phyloP scores from a whole-genome alignment of 1,284 basidiomycete genomes.

The Agroathelia rolfsii region DNA sequence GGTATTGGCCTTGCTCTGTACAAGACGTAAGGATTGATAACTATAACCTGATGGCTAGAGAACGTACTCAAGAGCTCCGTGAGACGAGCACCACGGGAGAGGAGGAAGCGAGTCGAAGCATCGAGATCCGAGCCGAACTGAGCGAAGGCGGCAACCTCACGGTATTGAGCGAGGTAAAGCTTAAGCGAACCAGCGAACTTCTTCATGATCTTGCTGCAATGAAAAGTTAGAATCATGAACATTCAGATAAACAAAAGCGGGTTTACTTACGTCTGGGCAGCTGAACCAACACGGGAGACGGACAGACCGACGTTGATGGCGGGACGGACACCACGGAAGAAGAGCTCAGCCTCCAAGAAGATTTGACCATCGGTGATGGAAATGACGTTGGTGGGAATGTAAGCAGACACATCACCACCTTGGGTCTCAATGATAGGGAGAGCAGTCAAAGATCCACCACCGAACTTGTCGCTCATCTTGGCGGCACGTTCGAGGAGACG shows the following conservation, averaged over 20 bases:
- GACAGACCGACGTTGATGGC: conserved; percentile 99
- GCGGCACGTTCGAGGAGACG: conserved; percentile 99
- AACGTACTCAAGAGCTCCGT: conserved; percentile 89
- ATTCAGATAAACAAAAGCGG: background rate
- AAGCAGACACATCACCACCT: conserved; percentile 99
- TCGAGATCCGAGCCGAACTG: conserved; percentile 99
- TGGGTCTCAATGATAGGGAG: conserved; percentile 99
- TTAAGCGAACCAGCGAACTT: conserved; percentile 99
- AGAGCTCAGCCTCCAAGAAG: conserved; percentile 98
- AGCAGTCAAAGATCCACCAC: conserved; percentile 96
- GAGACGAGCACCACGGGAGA: conserved; percentile 94
- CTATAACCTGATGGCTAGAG: background rate
- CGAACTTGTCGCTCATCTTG: conserved; percentile 98
- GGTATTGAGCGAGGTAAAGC: conserved; percentile 99
- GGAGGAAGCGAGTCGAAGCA: conserved; percentile 95
- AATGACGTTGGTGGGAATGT: conserved; percentile 90
- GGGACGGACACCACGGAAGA: conserved; percentile 99
- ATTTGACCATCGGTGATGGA: conserved; percentile 98
- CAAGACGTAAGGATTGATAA: conserved; percentile 5
- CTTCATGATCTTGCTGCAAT: conserved; percentile 91
- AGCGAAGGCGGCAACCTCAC: conserved; percentile 98
- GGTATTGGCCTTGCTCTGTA: conserved; percentile 94
- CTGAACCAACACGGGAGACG: conserved; percentile 98
- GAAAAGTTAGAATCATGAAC: conserved; percentile 8
- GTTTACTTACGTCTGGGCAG: conserved; percentile 83